A percentile compares a stretch with the other conserved stretches of the same genome.
These are phyloP conservation scores for Isabelozyma heimii DNA, from an alignment of 805 yeast species.

Conservation along the genomic window DNA sequence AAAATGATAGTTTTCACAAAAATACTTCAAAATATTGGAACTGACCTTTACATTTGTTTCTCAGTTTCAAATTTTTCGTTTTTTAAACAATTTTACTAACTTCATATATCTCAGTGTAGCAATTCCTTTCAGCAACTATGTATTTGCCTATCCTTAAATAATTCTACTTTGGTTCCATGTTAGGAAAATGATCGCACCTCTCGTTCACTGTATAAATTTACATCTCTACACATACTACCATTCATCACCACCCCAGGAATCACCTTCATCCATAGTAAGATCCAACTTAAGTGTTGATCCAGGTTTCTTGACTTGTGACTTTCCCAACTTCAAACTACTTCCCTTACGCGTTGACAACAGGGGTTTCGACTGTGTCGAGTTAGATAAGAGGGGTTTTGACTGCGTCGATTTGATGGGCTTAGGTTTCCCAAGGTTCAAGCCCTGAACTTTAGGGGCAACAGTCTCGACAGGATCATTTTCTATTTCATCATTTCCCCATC, in stretches of 20 bases:
- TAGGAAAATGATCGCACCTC: too few species aligned
- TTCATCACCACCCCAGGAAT: conserved; percentile 30
- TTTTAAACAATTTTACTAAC: too few species aligned
- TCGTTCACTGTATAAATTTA: too few species aligned
- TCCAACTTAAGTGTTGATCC: conserved; percentile 24
- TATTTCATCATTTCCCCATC: conserved; percentile 16
- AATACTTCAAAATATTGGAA: too few species aligned
- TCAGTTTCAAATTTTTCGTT: too few species aligned
- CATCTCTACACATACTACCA: not conserved
- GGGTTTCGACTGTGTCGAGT: conserved; percentile 1
- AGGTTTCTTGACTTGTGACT: conserved; percentile 10
- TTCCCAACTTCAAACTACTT: conserved; percentile 17
- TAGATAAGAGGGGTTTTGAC: not conserved
- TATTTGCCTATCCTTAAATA: too few species aligned
- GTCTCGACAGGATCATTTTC: conserved; percentile 6
- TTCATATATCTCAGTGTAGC: too few species aligned
- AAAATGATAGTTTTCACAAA: too few species aligned
- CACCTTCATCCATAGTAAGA: conserved; percentile 23
- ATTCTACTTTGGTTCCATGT: too few species aligned
- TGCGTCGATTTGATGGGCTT: not conserved
- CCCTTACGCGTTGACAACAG: not conserved
- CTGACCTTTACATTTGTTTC: too few species aligned
- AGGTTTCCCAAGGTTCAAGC: not conserved
- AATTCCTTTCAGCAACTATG: too few species aligned
- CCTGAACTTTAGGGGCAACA: not conserved